These are phyloP conservation scores for Tolypocladium album DNA, from an alignment of 2,329 filamentous ascomycete genomes.

Conservation along the genomic window DNA sequence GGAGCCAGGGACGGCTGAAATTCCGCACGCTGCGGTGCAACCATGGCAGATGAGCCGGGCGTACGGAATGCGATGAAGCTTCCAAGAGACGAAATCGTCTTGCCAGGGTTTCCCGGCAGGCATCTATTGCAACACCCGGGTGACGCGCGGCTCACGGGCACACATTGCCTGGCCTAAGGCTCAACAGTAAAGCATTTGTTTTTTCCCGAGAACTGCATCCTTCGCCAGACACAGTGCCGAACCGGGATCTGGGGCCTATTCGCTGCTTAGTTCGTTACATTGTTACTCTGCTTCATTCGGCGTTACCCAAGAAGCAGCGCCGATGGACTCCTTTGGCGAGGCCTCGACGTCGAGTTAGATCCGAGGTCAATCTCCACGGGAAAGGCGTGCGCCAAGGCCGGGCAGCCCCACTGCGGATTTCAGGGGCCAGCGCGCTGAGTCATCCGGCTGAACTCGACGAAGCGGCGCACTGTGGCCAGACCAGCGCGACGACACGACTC, in stretches of 20 bases:
- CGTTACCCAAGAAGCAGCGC: neutral
- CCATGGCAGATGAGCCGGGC: neutral
- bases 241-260: neutral
- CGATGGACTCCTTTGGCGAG: neutral
- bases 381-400: neutral
- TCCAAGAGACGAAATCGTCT: neutral
- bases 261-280: no score
- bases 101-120: neutral
- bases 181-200: no score
- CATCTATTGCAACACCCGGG: neutral
- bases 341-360: neutral
- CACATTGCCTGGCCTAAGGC: no score
- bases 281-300: neutral
- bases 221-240: neutral
- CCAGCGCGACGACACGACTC: neutral
- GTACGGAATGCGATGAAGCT: neutral
- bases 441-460: neutral
- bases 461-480: neutral
- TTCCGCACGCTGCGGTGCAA: neutral
- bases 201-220: neutral
- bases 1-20: no score
- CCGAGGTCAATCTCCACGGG: neutral
- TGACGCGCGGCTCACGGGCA: no score
- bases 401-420: neutral
- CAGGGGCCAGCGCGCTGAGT: neutral